A percentile compares a stretch with the other conserved stretches of the same genome.
phyloP scores from a whole-genome alignment of 148 eudicot species.

The Vaccinium vitisidaea region DNA sequence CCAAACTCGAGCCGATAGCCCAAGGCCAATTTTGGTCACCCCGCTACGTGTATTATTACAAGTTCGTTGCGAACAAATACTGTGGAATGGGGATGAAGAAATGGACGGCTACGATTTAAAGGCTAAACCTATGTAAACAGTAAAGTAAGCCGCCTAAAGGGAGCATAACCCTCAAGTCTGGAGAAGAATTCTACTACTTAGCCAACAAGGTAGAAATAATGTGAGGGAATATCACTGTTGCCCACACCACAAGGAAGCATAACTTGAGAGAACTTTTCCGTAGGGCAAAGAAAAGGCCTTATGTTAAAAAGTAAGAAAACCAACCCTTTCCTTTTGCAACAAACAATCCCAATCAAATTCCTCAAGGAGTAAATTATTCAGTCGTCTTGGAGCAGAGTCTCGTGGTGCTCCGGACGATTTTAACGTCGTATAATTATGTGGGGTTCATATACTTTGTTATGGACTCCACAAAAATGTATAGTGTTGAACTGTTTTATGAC shows the following conservation, averaged over 20 bases:
- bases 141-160: not conserved
- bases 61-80: too few relatives aligned
- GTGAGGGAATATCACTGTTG: conserved; percentile 2
- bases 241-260: conserved; percentile 30
- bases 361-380: not conserved
- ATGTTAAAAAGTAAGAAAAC: conserved; percentile 13
- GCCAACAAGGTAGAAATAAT: conserved; percentile 2
- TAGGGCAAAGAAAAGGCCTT: conserved; percentile 36
- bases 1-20: not conserved
- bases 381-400: too few relatives aligned
- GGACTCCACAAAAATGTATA: too few relatives aligned
- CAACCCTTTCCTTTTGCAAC: conserved; percentile 37
- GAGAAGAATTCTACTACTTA: conserved; percentile 12
- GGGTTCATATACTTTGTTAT: too few relatives aligned
- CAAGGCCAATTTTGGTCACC: not conserved
- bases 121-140: too few relatives aligned
- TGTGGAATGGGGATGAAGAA: not conserved
- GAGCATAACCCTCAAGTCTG: not conserved
- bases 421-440: too few relatives aligned
- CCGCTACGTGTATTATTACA: too few relatives aligned
- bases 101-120: not conserved
- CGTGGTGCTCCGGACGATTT: too few relatives aligned
- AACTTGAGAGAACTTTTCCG: conserved; percentile 32
- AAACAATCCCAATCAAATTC: conserved; percentile 33
- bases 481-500: too few relatives aligned